phyloP scores from a whole-genome alignment of 2,329 filamentous ascomycete species.

The Phialocephala subalpina region DNA sequence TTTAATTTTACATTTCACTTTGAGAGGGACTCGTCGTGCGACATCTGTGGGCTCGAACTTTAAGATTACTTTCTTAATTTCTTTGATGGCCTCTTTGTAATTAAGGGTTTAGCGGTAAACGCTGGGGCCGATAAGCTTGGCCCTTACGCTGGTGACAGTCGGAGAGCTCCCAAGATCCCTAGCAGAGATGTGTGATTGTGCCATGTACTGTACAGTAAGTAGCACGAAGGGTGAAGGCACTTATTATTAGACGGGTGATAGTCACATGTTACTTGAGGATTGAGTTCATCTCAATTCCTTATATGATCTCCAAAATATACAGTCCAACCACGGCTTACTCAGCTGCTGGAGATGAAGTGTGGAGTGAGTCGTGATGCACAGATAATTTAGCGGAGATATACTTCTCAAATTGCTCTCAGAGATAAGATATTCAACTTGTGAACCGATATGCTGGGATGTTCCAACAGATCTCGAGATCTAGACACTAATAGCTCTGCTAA shows the following conservation, averaged over 20 bases:
- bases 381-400: not conserved
- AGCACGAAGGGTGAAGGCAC: not conserved
- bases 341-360: not conserved
- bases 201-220: no score
- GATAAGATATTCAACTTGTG: not conserved
- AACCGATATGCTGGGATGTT: not conserved
- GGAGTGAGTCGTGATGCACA: not conserved
- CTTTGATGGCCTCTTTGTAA: not conserved
- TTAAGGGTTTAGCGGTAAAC: not conserved
- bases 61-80: constrained; percentile 1
- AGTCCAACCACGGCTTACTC: constrained; percentile 3
- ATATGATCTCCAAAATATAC: constrained; percentile 5
- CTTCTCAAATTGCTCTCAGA: not conserved
- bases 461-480: not conserved
- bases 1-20: not conserved
- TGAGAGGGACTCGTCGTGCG: not conserved
- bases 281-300: not conserved
- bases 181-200: not conserved
- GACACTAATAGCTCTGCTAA: no score
- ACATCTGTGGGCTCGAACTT: constrained; percentile 1
- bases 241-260: not conserved
- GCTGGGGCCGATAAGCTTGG: not conserved
- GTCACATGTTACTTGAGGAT: not conserved
- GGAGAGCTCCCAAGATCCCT: not conserved
- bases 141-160: not conserved